Base-by-base conservation (phyloP, 257 asterid species). In the Linderniella brevidens region DNA sequence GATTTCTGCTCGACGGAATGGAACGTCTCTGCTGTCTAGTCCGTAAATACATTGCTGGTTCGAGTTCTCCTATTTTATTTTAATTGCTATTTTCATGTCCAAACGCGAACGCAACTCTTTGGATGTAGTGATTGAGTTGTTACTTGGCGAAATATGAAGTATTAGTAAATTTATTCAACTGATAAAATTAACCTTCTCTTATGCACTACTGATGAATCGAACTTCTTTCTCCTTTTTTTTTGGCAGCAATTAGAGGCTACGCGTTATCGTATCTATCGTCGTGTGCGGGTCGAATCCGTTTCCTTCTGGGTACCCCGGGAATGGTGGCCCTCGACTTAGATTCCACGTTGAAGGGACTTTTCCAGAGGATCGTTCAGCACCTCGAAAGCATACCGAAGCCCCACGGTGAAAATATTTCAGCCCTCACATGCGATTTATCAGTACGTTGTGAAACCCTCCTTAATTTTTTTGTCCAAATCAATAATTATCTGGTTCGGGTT, bases 271-370 rank as follows among this genome's bases (percentile, higher is more conserved):
- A 81, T 71, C 86, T 90, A 52, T 80, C 94, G 60, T 80, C 96
- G 52, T 85, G 94, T 68, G 96, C 94, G 63, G 87, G 96, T 64
- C 75, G 98, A 81, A 79, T 90, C 66, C 86, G 96, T 50, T 84
- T 90, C 83, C 74, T 90, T 64, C 80, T 90, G 75, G 85, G 92
- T 42, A 85, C 96, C 35, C 98, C 98, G 7, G 98, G 98, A 64
- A 90, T 90, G 98, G 87, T 90, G 59, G 98, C 98, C 63, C 98
- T 90, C 59, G 96, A 90, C 67, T 68, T 90, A 44, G 98, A 90
- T 73, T 62, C 92, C 37, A 73, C 77, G 58, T 63, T 90, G 71
- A 90, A 90, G 75, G 87, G 93, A 43, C 81, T 81, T 67, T 70
- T 90, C 64, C 93, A 84, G 64, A 77, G 70, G 79, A 78, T 90